Base-by-base conservation (phyloP, 345 rosid genomes). In the Abelmoschus esculentus region DNA sequence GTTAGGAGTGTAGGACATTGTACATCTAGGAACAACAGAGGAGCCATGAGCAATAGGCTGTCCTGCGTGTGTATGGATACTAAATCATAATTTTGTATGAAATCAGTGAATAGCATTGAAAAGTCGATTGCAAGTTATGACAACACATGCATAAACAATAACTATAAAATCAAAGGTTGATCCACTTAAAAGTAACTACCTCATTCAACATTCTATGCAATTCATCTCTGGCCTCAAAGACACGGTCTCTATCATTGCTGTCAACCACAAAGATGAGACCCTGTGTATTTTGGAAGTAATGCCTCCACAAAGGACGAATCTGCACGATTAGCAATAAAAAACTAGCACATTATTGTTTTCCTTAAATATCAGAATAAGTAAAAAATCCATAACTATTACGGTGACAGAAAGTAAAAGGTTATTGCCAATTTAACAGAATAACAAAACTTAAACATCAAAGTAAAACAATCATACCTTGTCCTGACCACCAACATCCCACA, bases 401-500 rank as follows among this genome's bases (percentile, higher is more conserved):
- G 67, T 6, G 53, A 42, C 32, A 10, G n/a, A 40, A 42, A 44
- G 22, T 40, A 38, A 58, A 50, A 32, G 71, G 59, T 3, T 31
- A 13, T 12, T 68, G 13, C 42, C 26, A 10, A 54, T 53, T 26
- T 52, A 10, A 29, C 61, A 19, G 17, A 31, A 5, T 36, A 12
- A 59, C 31, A n/a, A n/a, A 26, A 29, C 54, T 65, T 29, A 59
- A 15, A 55, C 52, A 13, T 56, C n/a, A 19, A 66, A n/a, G 4
- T 5, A 12, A 31, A 28, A 47, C 18, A 5, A 15, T 11, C 70
- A 76, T 70, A 90, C 95, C 95, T 87, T 89, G 84, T 89, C 96
- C 79, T 89, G 93, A 65, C 96, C 97, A 19, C 96, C 97, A 15
- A 91, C 96, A 86, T 91, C 97, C 96, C 93, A 91, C 56, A 91